phyloP scores from a whole-genome alignment of 2,329 filamentous ascomycete genomes.

The Talaromyces pinophilus region DNA sequence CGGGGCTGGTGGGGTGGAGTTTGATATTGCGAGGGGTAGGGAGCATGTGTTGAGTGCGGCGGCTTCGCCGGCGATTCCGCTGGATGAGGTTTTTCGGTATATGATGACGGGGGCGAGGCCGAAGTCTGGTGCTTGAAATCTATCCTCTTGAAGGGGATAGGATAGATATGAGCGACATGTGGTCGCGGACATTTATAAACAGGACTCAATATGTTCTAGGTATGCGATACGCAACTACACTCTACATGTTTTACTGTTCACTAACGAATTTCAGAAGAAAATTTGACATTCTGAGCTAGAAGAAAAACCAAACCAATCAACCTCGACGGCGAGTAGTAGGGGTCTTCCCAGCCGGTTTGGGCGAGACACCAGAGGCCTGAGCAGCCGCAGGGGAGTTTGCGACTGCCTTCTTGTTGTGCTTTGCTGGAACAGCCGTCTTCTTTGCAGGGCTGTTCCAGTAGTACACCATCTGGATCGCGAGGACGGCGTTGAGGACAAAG shows the following conservation, averaged over 20 bases:
- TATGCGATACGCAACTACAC: not conserved
- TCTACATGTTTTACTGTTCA: not conserved
- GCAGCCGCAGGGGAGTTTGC: constrained; percentile 28
- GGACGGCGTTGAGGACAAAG: constrained; percentile 82
- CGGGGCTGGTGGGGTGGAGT: constrained; percentile 36
- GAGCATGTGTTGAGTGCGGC: constrained; percentile 30
- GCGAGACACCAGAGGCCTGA: constrained; percentile 46
- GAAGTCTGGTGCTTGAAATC: constrained; percentile 28
- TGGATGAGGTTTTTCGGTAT: constrained; percentile 53
- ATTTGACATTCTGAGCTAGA: constrained; percentile 17
- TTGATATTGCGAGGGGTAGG: constrained; percentile 34
- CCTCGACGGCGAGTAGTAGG: constrained; percentile 60
- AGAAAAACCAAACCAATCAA: constrained; percentile 30
- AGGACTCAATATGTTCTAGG: not conserved
- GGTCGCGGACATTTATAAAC: not conserved
- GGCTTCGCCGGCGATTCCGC: constrained; percentile 38
- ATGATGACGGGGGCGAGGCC: constrained; percentile 51
- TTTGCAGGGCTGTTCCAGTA: constrained; percentile 75
- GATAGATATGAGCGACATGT: not conserved
- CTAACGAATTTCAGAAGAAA: constrained; percentile 2
- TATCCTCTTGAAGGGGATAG: not conserved
- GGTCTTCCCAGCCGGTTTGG: constrained; percentile 48
- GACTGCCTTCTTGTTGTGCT: constrained; percentile 34
- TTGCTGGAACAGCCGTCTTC: constrained; percentile 34
- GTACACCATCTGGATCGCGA: constrained; percentile 88